Conservation (phyloP, 2,329 filamentous ascomycete genomes). For the Nigrospora oryzae region DNA sequence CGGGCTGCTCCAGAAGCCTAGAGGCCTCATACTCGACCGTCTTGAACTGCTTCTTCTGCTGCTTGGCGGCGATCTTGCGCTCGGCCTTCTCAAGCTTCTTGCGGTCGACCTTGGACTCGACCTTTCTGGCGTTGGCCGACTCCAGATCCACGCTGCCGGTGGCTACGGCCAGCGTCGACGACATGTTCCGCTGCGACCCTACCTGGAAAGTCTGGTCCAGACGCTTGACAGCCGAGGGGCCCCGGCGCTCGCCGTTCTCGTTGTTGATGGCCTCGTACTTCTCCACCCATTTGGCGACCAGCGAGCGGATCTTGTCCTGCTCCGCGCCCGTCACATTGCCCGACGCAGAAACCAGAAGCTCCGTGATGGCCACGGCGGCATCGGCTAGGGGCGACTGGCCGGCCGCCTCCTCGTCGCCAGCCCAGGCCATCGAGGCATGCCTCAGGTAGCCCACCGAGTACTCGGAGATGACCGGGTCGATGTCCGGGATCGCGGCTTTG, state of each 20-base stretch:
- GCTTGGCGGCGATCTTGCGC: constrained; percentile 93
- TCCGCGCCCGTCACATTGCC: constrained; percentile 66
- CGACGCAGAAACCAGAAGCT: constrained; percentile 86
- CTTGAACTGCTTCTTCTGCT: constrained; percentile 97
- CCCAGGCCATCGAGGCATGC: constrained; percentile 81
- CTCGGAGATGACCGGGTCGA: constrained; percentile 82
- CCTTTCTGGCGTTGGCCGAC: constrained; percentile 84
- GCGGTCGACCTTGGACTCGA: constrained; percentile 93
- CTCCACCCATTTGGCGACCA: constrained; percentile 85
- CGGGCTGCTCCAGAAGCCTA: constrained; percentile 72
- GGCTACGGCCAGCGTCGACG: constrained; percentile 83
- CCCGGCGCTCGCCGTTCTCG: constrained; percentile 61
- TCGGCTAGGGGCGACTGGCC: constrained; percentile 72
- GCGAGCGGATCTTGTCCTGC: constrained; percentile 68
- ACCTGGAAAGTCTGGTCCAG: constrained; percentile 95
- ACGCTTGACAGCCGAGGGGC: constrained; percentile 70
- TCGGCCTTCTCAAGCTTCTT: constrained; percentile 99
- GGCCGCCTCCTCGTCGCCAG: constrained; percentile 62
- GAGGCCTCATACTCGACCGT: constrained; percentile 97
- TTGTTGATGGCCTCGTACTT: constrained; percentile 70
- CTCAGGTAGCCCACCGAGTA: constrained; percentile 92
- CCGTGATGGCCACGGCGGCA: constrained; percentile 76
- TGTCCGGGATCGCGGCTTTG: constrained; percentile 71
- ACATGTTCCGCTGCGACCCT: constrained; percentile 89
- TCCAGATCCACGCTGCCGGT: constrained; percentile 84